These are phyloP conservation scores for Neofusicoccum sp. DNA, from an alignment of 2,329 filamentous ascomycete species.

Conservation along the genomic window DNA sequence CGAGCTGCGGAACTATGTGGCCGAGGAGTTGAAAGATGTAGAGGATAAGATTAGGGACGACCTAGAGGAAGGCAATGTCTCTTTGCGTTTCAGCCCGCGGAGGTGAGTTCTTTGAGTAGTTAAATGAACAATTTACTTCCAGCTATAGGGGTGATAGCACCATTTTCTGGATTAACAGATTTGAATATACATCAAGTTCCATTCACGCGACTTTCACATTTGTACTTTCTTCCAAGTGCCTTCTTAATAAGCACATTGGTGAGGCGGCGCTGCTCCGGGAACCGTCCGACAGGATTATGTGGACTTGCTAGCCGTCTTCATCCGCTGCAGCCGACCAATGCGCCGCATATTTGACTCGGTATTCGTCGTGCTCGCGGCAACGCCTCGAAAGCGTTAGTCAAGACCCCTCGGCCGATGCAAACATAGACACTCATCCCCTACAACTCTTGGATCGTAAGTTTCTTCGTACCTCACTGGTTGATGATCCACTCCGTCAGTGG, in stretches of 20 bases:
- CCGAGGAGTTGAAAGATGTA: background rate
- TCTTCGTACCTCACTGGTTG: background rate
- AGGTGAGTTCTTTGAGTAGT: background rate
- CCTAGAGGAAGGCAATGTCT: background rate
- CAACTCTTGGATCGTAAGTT: background rate
- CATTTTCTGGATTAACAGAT: too few relatives aligned
- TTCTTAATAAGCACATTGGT: conserved; percentile 37
- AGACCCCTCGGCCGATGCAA: too few relatives aligned
- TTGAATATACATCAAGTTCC: too few relatives aligned
- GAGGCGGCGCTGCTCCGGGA: conserved; percentile 33
- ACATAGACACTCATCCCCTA: background rate
- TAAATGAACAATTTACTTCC: background rate
- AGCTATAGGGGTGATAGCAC: too few relatives aligned
- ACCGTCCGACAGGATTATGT: conserved; percentile 61
- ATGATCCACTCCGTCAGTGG: conserved; percentile 52
- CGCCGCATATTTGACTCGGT: conserved; percentile 44
- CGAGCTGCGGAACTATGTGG: background rate
- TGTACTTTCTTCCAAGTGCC: background rate
- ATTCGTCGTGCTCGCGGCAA: conserved; percentile 43
- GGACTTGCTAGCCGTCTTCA: conserved; percentile 43
- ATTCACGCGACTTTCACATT: too few relatives aligned
- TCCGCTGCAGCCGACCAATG: conserved; percentile 39
- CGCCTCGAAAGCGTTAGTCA: conserved; percentile 40
- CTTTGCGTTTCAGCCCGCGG: background rate
- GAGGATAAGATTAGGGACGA: background rate